phyloP scores from a whole-genome alignment of 2,329 filamentous ascomycete genomes.

The Herpotrichia juniperi region DNA sequence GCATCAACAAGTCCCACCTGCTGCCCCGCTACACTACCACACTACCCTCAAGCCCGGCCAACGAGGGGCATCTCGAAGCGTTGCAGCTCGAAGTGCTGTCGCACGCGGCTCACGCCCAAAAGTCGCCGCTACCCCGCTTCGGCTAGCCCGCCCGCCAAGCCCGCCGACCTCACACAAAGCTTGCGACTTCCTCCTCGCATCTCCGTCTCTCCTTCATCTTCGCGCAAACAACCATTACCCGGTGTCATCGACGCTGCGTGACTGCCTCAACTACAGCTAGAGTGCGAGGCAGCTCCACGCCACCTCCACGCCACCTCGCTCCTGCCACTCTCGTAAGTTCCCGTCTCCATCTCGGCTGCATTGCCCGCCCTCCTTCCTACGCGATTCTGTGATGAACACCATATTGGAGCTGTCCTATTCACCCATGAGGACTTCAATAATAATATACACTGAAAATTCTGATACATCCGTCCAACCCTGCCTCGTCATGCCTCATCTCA shows the following conservation, averaged over 20 bases:
- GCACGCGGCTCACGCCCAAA: not conserved
- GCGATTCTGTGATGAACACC: conserved; percentile 62
- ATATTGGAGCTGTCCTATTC: conserved; percentile 82
- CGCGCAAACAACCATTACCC: conserved; percentile 19
- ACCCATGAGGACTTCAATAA: conserved; percentile 56
- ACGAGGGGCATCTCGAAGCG: not conserved
- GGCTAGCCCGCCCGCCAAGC: not conserved
- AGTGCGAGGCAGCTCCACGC: not conserved
- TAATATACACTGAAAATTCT: conserved; percentile 52
- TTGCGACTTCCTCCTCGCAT: not conserved
- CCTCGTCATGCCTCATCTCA: conserved; percentile 3
- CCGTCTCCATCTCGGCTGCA: conserved; percentile 2
- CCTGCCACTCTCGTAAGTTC: conserved; percentile 21
- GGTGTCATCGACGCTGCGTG: conserved; percentile 19
- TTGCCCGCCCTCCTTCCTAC: conserved; percentile 9
- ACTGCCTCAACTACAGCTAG: conserved; percentile 9
- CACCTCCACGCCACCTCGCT: too few relatives aligned
- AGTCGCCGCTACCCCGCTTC: not conserved
- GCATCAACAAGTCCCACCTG: not conserved
- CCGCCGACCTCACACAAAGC: not conserved
- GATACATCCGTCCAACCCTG: conserved; percentile 38
- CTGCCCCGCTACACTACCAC: too few relatives aligned
- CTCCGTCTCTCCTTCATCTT: conserved; percentile 7
- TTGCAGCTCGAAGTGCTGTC: not conserved
- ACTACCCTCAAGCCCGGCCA: too few relatives aligned